Evolutionary conservation across 2,329 filamentous ascomycete species (phyloP).

Genomic region (Apiospora pterosperma): DNA sequence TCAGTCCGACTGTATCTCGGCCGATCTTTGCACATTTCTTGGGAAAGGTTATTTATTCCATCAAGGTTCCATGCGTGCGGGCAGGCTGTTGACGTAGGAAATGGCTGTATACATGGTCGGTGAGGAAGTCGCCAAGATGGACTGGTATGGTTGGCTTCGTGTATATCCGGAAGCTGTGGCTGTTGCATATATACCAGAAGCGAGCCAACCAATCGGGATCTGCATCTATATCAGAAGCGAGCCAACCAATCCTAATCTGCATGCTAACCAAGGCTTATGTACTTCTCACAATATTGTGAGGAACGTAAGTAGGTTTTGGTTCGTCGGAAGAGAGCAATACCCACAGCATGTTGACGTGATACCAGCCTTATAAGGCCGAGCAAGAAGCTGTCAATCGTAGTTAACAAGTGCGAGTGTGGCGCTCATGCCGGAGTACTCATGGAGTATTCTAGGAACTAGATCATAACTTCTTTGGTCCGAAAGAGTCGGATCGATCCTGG

Average conservation of each 20-base stretch:
- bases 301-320: not conserved
- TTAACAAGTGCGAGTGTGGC: not conserved
- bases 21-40: not conserved
- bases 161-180: not conserved
- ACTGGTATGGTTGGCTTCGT: not conserved
- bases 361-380: not conserved
- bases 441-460: not conserved
- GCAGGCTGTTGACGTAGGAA: not conserved
- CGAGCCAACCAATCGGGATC: not conserved
- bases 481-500: not conserved
- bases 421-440: too few species aligned
- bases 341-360: not conserved
- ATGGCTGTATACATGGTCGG: not conserved
- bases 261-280: not conserved
- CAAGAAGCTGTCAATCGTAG: not conserved
- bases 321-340: not conserved
- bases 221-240: not conserved
- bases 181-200: not conserved
- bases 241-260: not conserved
- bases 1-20: not conserved
- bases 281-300: not conserved
- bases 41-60: not conserved
- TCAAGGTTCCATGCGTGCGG: not conserved
- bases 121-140: too few species aligned
- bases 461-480: not conserved